These are phyloP conservation scores for Collybia sordida DNA, from an alignment of 768 basidiomycete species.

Conservation along the genomic window DNA sequence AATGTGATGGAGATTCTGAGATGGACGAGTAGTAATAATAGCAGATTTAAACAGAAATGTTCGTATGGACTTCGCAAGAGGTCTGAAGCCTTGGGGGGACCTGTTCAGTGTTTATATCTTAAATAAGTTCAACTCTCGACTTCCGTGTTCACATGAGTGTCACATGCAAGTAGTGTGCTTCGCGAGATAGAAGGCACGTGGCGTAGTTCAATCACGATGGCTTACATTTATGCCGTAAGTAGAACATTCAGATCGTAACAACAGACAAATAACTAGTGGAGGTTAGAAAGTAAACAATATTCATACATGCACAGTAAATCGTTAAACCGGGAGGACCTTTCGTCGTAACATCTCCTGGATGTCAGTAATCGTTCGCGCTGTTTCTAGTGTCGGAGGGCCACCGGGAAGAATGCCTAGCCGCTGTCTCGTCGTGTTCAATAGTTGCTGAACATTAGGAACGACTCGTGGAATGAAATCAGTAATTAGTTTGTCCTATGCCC, in stretches of 20 bases:
- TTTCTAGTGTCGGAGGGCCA: conserved; percentile 64
- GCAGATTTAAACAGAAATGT: no score
- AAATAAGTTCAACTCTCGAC: neutral
- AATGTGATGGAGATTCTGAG: no score
- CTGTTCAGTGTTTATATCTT: no score
- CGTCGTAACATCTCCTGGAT: conserved; percentile 71
- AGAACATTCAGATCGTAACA: neutral
- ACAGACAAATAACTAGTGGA: neutral
- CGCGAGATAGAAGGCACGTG: no score
- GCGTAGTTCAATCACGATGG: neutral
- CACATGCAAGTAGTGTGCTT: neutral
- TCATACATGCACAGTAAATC: neutral
- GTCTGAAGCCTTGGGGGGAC: no score
- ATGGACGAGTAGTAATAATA: no score
- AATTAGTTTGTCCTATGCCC: conserved; percentile 70
- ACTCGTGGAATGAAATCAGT: conserved; percentile 81
- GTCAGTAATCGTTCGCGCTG: conserved; percentile 68
- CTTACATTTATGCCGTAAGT: neutral
- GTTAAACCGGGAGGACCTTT: conserved; percentile 29
- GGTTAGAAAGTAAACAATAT: neutral
- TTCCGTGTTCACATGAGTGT: neutral
- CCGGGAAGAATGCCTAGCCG: conserved; percentile 77
- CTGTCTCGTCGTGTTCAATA: conserved; percentile 77
- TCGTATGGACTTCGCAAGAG: no score
- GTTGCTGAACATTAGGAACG: conserved; percentile 74